Percentiles rank a stretch among this genome's conserved stretches.
These are phyloP conservation scores for Rhododendron henanense DNA, from an alignment of 148 eudicot species.

Conservation along the genomic window DNA sequence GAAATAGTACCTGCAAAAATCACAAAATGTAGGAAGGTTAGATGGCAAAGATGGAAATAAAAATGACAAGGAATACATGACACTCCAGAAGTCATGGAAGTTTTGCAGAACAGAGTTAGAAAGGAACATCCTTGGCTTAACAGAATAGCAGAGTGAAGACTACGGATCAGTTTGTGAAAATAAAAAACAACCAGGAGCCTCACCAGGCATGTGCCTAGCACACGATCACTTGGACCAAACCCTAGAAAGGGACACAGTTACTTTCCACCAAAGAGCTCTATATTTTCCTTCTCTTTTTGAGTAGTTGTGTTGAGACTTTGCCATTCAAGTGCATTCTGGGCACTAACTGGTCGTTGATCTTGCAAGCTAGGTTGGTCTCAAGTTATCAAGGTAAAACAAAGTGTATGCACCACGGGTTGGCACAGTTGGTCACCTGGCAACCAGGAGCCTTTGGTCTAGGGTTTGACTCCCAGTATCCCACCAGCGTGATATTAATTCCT, in stretches of 20 bases:
- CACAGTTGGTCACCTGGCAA: no score
- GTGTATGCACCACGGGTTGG: no score
- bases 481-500: no score
- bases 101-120: neutral
- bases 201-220: neutral
- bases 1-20: constrained; percentile 54
- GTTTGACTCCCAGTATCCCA: no score
- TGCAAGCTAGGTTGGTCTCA: no score
- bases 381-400: no score
- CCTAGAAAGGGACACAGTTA: neutral
- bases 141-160: neutral
- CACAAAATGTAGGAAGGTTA: neutral
- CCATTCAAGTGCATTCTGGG: no score
- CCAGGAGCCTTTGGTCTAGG: no score
- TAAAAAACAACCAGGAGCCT: neutral
- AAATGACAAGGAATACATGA: neutral
- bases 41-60: neutral
- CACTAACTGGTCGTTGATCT: no score
- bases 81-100: neutral
- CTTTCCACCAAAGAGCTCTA: neutral
- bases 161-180: neutral
- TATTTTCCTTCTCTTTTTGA: no score
- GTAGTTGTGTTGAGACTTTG: no score
- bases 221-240: neutral
- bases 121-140: neutral